These are phyloP conservation scores for Aspergillus funiculosus DNA, from an alignment of 495 filamentous ascomycete species.

Conservation along the genomic window DNA sequence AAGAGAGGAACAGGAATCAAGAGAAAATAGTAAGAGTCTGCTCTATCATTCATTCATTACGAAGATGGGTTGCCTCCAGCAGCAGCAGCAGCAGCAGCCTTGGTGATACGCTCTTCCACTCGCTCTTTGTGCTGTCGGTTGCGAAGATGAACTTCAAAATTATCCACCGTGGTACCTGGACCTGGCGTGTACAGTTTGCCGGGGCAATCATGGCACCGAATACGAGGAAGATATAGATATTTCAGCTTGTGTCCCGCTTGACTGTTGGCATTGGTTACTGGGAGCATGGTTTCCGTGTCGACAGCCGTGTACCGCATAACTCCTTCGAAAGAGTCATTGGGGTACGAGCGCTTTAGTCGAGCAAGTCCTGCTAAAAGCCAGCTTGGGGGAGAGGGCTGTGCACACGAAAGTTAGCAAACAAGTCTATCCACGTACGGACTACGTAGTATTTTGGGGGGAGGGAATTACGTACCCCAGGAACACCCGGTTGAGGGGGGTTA, in stretches of 20 bases:
- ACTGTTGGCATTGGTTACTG: constrained; percentile 44
- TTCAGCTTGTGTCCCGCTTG: constrained; percentile 49
- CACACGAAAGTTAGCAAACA: constrained; percentile 16
- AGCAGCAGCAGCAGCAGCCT: constrained; percentile 4
- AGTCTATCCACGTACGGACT: no score
- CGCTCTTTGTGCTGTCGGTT: constrained; percentile 71
- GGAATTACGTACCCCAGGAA: constrained; percentile 53
- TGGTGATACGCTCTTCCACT: constrained; percentile 53
- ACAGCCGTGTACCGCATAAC: constrained; percentile 81
- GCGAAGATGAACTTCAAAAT: constrained; percentile 85
- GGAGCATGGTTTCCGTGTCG: constrained; percentile 56
- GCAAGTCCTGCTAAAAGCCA: constrained; percentile 70
- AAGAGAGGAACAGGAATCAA: not conserved
- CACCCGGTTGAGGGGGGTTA: constrained; percentile 50
- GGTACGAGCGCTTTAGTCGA: constrained; percentile 58
- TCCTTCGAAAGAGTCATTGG: constrained; percentile 74
- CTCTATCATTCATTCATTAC: constrained; percentile 16
- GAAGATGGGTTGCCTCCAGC: constrained; percentile 14
- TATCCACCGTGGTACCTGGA: constrained; percentile 74
- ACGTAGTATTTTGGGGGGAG: no score
- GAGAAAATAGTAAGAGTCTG: not conserved
- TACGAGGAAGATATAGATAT: constrained; percentile 74
- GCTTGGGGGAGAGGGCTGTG: constrained; percentile 72
- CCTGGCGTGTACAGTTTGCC: constrained; percentile 89
- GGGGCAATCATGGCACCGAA: constrained; percentile 84